Evolutionary conservation across 2,329 filamentous ascomycete species (phyloP).

Genomic region (Colletotrichum sojae): DNA sequence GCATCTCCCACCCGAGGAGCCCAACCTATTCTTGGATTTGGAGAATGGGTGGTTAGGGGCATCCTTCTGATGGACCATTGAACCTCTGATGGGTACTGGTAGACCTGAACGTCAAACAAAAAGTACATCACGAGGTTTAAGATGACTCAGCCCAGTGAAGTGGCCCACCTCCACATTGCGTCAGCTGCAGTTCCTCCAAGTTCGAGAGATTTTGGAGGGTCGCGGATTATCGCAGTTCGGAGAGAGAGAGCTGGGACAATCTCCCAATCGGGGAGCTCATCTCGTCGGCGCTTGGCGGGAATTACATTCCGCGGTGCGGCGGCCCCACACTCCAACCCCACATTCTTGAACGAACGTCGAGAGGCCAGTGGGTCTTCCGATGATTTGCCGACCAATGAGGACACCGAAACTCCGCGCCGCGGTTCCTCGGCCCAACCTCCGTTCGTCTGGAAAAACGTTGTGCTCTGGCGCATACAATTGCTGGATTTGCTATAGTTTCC

Average conservation of each 20-base stretch:
- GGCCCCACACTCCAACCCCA: neutral
- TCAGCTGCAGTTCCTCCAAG: neutral
- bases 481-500: neutral
- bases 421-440: slow-evolving; percentile 1
- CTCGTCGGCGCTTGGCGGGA: slow-evolving; percentile 4
- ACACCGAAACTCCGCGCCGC: neutral
- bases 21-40: too few species aligned
- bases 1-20: too few species aligned
- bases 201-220: neutral
- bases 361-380: neutral
- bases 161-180: neutral
- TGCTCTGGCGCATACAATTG: slow-evolving; percentile 12
- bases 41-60: too few species aligned
- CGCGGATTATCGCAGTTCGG: slow-evolving; percentile 1
- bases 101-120: too few species aligned
- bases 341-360: neutral
- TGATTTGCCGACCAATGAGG: slow-evolving; percentile 11
- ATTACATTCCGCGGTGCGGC: neutral
- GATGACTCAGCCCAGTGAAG: neutral
- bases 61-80: too few species aligned
- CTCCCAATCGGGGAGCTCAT: slow-evolving; percentile 9
- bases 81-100: too few species aligned
- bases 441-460: slow-evolving; percentile 1
- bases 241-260: slow-evolving; percentile 13
- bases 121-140: neutral